phyloP scores from a whole-genome alignment of 352 stramenopile species.

The Globisporangium abappressorium region DNA sequence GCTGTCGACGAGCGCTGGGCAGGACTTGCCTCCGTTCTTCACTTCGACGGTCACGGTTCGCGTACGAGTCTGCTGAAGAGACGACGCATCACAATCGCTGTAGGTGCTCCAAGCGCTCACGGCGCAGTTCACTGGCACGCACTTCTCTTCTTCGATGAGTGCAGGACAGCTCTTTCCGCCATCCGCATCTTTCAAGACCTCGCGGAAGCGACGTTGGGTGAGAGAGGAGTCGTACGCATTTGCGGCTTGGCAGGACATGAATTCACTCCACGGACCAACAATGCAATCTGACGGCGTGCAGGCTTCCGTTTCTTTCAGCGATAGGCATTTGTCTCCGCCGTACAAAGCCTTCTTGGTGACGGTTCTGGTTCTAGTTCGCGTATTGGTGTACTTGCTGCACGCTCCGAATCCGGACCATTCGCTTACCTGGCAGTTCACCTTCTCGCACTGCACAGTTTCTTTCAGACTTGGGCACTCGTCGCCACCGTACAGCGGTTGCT shows the following conservation, averaged over 20 bases:
- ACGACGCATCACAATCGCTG: conserved; percentile 25
- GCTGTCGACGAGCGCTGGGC: conserved; percentile 30
- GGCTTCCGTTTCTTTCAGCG: conserved; percentile 26
- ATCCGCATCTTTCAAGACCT: conserved; percentile 34
- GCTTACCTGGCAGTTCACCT: conserved; percentile 42
- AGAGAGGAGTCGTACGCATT: conserved; percentile 11
- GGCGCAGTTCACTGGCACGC: conserved; percentile 37
- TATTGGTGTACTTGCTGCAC: conserved; percentile 38
- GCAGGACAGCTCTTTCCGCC: conserved; percentile 35
- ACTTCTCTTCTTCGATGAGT: conserved; percentile 45
- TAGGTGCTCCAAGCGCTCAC: conserved; percentile 41
- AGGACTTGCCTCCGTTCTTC: conserved; percentile 34
- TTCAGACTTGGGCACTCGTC: conserved; percentile 29
- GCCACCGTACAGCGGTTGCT: conserved; percentile 31
- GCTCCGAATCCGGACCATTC: conserved; percentile 38
- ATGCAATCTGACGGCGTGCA: conserved; percentile 46
- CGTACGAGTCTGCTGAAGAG: conserved; percentile 25
- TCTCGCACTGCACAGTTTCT: conserved; percentile 37
- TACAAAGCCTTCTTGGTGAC: conserved; percentile 31
- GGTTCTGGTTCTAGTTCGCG: conserved; percentile 31
- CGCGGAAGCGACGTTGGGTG: conserved; percentile 34
- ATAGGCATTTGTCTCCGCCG: conserved; percentile 31
- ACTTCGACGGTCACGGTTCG: conserved; percentile 25
- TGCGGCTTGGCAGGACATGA: conserved; percentile 31
- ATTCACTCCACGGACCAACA: conserved; percentile 52